A percentile compares a stretch with the other conserved stretches of the same genome.
Evolutionary conservation across 139 green algal genomes (phyloP).

Genomic region (Limnomonas spitsbergensis): DNA sequence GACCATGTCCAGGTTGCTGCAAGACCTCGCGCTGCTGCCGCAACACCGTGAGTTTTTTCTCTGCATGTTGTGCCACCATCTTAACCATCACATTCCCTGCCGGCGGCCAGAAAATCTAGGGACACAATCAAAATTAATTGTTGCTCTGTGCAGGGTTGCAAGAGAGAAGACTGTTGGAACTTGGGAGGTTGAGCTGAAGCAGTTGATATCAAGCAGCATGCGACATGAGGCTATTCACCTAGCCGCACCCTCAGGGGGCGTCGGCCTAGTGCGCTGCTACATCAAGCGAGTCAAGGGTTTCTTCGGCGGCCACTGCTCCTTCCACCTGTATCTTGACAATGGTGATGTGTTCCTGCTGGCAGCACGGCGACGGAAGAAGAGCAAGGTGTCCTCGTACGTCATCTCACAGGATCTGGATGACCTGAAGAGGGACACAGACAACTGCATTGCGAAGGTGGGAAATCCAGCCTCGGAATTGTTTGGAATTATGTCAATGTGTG

Average conservation of each 20-base stretch:
- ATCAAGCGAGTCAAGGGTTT: slow-evolving; percentile 3
- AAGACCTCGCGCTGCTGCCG: background rate
- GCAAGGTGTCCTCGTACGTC: slow-evolving; percentile 43
- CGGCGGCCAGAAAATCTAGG: background rate
- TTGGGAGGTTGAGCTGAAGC: background rate
- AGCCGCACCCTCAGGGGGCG: background rate
- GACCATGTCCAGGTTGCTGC: background rate
- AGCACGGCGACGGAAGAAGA: slow-evolving; percentile 83
- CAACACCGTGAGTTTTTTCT: background rate
- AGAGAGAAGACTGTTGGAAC: background rate
- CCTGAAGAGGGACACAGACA: slow-evolving; percentile 15
- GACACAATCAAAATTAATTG: background rate
- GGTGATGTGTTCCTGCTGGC: slow-evolving; percentile 71
- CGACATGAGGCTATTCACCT: background rate
- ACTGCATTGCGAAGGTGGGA: slow-evolving; percentile 16
- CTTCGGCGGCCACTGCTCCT: slow-evolving; percentile 20
- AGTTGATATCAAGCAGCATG: background rate
- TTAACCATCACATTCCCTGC: too few species aligned
- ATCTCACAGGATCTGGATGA: slow-evolving; percentile 22
- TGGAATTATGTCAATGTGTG: too few species aligned
- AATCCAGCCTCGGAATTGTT: background rate
- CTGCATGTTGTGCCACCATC: too few species aligned
- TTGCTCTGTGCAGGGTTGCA: background rate
- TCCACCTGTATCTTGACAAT: slow-evolving; percentile 60
- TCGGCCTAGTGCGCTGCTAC: background rate